Base-by-base conservation (phyloP, 2,329 filamentous ascomycete species). In the Claviceps quebecensis region DNA sequence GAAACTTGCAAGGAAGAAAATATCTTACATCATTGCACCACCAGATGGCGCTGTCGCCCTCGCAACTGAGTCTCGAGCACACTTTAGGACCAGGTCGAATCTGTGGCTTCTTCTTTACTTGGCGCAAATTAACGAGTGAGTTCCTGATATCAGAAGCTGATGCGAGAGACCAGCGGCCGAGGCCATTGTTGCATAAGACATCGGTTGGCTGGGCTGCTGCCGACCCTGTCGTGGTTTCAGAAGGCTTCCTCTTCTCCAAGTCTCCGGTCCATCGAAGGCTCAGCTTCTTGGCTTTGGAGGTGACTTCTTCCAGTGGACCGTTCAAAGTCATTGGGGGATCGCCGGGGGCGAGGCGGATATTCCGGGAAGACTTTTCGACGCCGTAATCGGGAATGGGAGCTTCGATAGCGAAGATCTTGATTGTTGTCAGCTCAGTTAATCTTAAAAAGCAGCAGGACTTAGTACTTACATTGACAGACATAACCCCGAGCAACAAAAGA, bases 11-110 rank as follows among this genome's bases (percentile, higher is more conserved):
- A n/a, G 16, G n/a, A 40, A 40, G n/a, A 40, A 7, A 38, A 29
- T 38, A 14, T 11, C 49, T 16, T 47, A 47, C 45, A 48, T 54
- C 47, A 46, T 53, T 47, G 44, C 49, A 51, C 49, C 49, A 51
- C 49, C 49, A 51, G 41, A 51, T 51, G 4, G 44, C 22, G 16
- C 26, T 39, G n/a, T 36, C 1, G 2, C n/a, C 40, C 9, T 43
- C 22, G 4, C 49, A 51, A 19, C 49, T 51, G 8, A 46, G 14
- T 22, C 41, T 34, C 5, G 34, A 43, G 13, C 49, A 51, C 23
- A 9, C 11, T 4, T 13, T 9, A 11, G 44, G 49, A 9, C 49
- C 49, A 11, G 13, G 16, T 0, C 17, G 5, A 11, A 19, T 51
- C 4, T 9, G 16, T 8, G 41, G 48, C 17, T 36, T 41, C 7